phyloP scores from a whole-genome alignment of 208 protist species.

The Trypanosoma avium region DNA sequence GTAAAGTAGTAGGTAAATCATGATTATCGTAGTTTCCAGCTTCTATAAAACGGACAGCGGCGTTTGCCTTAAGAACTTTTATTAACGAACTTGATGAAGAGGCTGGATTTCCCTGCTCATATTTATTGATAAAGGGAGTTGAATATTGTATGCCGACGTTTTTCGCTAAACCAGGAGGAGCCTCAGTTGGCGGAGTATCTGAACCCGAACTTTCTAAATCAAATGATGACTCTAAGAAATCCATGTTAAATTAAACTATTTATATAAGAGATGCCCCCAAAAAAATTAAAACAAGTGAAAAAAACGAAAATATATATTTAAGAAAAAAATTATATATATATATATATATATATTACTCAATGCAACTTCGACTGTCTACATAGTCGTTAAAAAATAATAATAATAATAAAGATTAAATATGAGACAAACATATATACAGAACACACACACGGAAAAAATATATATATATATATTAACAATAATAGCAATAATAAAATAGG shows the following conservation, averaged over 20 bases:
- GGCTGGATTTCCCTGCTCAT: background rate
- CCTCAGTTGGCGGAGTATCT: background rate
- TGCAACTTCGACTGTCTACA: too few relatives aligned
- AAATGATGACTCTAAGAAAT: background rate
- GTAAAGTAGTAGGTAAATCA: conserved; percentile 26
- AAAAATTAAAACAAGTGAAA: background rate
- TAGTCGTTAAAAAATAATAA: conserved; percentile 24
- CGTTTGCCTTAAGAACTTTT: conserved; percentile 32
- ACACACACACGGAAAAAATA: conserved; percentile 17
- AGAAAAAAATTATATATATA: too few relatives aligned
- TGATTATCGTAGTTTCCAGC: conserved; percentile 43
- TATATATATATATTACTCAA: too few relatives aligned
- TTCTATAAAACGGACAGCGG: conserved; percentile 37
- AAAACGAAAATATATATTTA: too few relatives aligned
- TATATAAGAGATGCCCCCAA: background rate
- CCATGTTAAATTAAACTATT: background rate
- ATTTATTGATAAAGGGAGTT: background rate
- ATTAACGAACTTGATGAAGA: background rate
- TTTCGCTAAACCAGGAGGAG: background rate
- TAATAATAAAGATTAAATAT: conserved; percentile 9
- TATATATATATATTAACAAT: conserved; percentile 17
- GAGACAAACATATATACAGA: conserved; percentile 20
- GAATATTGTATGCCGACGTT: background rate
- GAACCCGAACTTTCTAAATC: background rate
- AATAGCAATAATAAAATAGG: conserved; percentile 15